Conservation (phyloP, 2,329 filamentous ascomycete genomes). For the Botrytis elliptica region DNA sequence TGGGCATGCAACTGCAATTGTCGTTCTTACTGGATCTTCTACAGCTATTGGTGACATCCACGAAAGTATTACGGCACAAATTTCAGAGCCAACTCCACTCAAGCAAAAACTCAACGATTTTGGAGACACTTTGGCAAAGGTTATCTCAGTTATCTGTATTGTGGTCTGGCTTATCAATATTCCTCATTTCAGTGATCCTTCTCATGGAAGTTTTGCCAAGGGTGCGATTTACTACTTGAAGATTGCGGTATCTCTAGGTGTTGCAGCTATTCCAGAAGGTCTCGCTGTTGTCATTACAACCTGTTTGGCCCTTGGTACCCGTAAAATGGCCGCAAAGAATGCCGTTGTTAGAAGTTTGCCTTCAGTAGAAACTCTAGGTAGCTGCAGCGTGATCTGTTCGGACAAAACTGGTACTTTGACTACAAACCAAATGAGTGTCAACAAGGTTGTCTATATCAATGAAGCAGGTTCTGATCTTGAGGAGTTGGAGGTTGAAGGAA, state of each 20-base stretch:
- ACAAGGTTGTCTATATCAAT: slow-evolving; percentile 82
- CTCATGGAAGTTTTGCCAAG: slow-evolving; percentile 91
- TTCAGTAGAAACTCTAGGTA: slow-evolving; percentile 95
- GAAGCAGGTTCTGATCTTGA: slow-evolving; percentile 72
- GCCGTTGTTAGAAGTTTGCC: slow-evolving; percentile 94
- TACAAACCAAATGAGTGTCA: slow-evolving; percentile 99
- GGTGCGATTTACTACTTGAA: slow-evolving; percentile 99
- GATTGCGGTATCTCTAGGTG: slow-evolving; percentile 96
- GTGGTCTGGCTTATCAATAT: slow-evolving; percentile 99
- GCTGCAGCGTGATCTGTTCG: slow-evolving; percentile 99
- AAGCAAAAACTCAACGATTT: slow-evolving; percentile 99
- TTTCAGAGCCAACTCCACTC: slow-evolving; percentile 92
- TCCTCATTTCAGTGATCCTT: slow-evolving; percentile 91
- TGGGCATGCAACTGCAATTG: slow-evolving; percentile 86
- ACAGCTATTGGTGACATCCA: slow-evolving; percentile 99
- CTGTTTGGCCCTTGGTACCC: slow-evolving; percentile 89
- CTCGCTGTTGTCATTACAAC: slow-evolving; percentile 99
- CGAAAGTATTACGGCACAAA: slow-evolving; percentile 96
- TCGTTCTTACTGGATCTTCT: slow-evolving; percentile 82
- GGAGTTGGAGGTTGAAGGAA: slow-evolving; percentile 87
- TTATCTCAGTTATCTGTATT: slow-evolving; percentile 95
- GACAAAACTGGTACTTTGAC: slow-evolving; percentile 98
- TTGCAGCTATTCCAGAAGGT: slow-evolving; percentile 96
- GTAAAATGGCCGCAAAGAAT: slow-evolving; percentile 99
- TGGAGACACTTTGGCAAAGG: slow-evolving; percentile 92